Evolutionary conservation across 148 eudicot genomes (phyloP).

Genomic region (Arctostaphylos glauca): DNA sequence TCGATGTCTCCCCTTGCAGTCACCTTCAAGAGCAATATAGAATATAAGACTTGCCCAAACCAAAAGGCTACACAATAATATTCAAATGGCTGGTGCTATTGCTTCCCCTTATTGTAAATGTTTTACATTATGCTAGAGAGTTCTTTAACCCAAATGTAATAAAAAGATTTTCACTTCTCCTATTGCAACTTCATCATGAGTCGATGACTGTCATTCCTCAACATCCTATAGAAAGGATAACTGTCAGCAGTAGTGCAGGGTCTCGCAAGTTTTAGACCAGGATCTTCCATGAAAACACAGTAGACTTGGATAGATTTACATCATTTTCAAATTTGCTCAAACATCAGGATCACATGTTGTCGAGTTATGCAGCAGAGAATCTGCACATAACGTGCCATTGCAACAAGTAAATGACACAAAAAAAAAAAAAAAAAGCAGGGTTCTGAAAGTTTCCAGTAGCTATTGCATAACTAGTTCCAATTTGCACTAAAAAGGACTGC

Average conservation of each 20-base stretch:
- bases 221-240: neutral
- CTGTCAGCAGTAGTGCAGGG: neutral
- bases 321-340: neutral
- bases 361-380: neutral
- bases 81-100: neutral
- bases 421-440: neutral
- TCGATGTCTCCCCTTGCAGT: neutral
- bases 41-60: neutral
- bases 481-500: neutral
- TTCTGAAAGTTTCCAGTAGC: neutral
- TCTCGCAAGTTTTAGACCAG: neutral
- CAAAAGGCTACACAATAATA: slow-evolving; percentile 7
- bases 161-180: neutral
- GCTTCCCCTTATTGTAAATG: neutral
- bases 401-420: neutral
- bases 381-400: neutral
- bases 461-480: neutral
- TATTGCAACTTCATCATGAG: neutral
- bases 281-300: neutral
- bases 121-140: neutral
- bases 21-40: neutral
- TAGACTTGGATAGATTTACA: neutral
- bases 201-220: neutral
- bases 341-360: neutral
- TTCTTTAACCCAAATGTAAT: neutral